Evolutionary conservation across 78 protist genomes (phyloP), one percentile per base, ranked within the genome.

Genomic region (Dictyostelium discoideum): DNA sequence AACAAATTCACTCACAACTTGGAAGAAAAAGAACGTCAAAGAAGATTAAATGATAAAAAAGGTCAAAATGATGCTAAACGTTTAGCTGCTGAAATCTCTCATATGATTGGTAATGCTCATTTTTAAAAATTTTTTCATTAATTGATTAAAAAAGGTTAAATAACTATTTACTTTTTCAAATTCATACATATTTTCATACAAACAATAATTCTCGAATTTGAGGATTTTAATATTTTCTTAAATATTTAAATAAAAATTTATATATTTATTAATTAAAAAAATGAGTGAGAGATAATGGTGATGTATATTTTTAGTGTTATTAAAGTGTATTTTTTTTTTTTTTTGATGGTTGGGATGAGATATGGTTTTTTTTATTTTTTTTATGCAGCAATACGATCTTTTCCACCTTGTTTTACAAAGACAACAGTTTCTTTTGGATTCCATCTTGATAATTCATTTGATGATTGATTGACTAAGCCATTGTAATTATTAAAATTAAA

Each of bases 11-110:
- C 65, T 5, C 63, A 29, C 9, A 60, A 39, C 57, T 60, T 80
- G 22, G 88, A 82, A n/a, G 95, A 90, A 74, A 83, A 83, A 16
- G 95, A 90, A 72, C 46, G 95, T 48, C 72, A 82, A 80, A 80
- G 88, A 72, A 80, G 95, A 83, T 48, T 90, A 40, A 90, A 4
- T 9, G 95, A 90, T 50, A 90, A 90, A 60, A 69, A 48, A 44
- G 95, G 87, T 65, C 95, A 90, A 82, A 26, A 67, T 11, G 87
- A 67, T 18, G 88, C 87, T 1, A 90, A 90, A 69, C 74, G 77
- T 57, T 46, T 57, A 10, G 80, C 84, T 5, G 77, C 42, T 48
- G 77, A 63, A 77, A 81, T 89, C 50, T 32, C 94, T 0, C 50
- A 78, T 3, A 90, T 90, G 95, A 82, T 90, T 81, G 94, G 90